Evolutionary conservation across 2,329 filamentous ascomycete genomes (phyloP).

Genomic region (Periconia sp.): DNA sequence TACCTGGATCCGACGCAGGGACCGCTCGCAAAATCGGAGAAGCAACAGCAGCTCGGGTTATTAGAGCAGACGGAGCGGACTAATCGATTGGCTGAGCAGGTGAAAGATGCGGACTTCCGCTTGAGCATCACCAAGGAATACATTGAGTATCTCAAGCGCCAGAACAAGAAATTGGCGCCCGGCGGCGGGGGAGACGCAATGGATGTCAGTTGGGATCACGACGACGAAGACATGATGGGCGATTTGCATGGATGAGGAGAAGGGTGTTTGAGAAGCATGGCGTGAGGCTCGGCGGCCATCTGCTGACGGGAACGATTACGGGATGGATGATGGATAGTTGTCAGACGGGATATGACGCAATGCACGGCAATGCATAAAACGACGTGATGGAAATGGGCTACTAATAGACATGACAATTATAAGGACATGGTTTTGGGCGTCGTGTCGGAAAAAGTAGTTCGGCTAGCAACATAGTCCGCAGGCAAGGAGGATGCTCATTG

Average conservation of each 20-base stretch:
- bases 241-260: conserved; percentile 23
- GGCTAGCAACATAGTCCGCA: neutral
- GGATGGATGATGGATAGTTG: neutral
- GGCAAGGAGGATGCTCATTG: neutral
- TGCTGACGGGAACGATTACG: neutral
- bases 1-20: conserved; percentile 41
- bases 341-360: conserved; percentile 23
- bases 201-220: conserved; percentile 41
- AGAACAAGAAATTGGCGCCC: conserved; percentile 43
- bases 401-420: neutral
- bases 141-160: conserved; percentile 54
- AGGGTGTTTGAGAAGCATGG: neutral
- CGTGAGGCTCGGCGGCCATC: neutral
- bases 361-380: conserved; percentile 34
- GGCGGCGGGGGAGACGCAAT: conserved; percentile 34
- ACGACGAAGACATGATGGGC: conserved; percentile 41
- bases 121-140: conserved; percentile 62
- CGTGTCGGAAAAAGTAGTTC: neutral
- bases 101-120: conserved; percentile 57
- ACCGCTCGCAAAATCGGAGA: conserved; percentile 42
- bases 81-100: conserved; percentile 52
- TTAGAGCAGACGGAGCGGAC: conserved; percentile 54
- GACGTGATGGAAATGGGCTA: conserved; percentile 18
- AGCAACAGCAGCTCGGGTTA: conserved; percentile 48
- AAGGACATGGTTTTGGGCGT: conserved; percentile 13